phyloP scores from a whole-genome alignment of 1,284 basidiomycete species.

The Sphagnurus paluster region DNA sequence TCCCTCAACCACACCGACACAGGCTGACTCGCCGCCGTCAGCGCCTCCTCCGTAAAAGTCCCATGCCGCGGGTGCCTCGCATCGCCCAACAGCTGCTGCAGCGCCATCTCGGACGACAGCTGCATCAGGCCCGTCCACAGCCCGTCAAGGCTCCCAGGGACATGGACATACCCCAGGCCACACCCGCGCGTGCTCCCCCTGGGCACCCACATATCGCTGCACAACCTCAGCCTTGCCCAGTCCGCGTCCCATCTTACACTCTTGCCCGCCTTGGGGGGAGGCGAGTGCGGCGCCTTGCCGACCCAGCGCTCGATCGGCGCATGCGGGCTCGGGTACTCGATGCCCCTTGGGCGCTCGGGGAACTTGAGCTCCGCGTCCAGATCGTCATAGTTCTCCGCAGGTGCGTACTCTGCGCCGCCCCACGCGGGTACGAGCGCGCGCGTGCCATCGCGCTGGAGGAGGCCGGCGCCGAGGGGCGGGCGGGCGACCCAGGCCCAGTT shows the following conservation, averaged over 20 bases:
- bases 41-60: neutral
- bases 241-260: conserved; percentile 57
- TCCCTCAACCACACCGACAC: no score
- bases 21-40: no score
- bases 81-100: conserved; percentile 2
- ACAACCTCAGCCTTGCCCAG: conserved; percentile 55
- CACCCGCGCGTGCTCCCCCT: no score
- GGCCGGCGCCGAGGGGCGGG: conserved; percentile 26
- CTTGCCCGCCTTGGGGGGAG: conserved; percentile 10
- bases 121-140: conserved; percentile 62
- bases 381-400: conserved; percentile 1
- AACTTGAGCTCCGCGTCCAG: neutral
- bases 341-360: neutral
- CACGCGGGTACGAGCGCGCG: no score
- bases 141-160: conserved; percentile 49
- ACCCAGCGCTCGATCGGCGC: conserved; percentile 12
- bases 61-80: neutral
- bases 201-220: conserved; percentile 38
- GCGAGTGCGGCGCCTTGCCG: conserved; percentile 18
- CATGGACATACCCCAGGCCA: conserved; percentile 48
- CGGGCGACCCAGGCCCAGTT: conserved; percentile 39
- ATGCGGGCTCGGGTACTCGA: neutral
- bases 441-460: no score
- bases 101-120: conserved; percentile 34
- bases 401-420: no score